Evolutionary conservation across 345 rosid genomes (phyloP).

Genomic region (Crucihimalaya himalaica): DNA sequence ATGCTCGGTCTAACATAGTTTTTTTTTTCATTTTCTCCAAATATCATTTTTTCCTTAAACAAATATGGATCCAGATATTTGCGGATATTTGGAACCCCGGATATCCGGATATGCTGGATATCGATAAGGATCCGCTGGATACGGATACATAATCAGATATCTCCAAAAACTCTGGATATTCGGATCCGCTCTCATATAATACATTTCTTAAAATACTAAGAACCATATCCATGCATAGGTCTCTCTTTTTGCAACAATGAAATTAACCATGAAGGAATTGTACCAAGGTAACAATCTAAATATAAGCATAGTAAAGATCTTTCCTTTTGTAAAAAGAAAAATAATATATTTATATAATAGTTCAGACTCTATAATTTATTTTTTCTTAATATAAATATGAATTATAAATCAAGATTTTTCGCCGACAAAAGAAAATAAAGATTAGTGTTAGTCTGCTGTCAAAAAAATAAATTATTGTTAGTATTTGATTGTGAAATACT

Average conservation of each 20-base stretch:
- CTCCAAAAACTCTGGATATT: too few species aligned
- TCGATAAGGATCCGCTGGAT: too few species aligned
- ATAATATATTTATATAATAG: background rate
- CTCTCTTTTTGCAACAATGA: background rate
- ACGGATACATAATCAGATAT: too few species aligned
- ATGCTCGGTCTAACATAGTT: too few species aligned
- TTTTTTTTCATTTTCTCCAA: too few species aligned
- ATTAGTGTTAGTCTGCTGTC: background rate
- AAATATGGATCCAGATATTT: too few species aligned
- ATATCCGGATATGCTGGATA: too few species aligned
- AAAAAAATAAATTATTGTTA: too few species aligned
- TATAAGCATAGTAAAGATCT: background rate
- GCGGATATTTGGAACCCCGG: too few species aligned
- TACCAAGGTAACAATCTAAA: background rate
- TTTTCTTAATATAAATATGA: background rate
- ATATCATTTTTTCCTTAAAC: too few species aligned
- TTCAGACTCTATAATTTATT: background rate
- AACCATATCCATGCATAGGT: background rate
- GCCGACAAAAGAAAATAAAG: background rate
- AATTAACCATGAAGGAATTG: background rate
- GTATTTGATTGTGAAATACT: background rate
- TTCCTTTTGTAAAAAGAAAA: too few species aligned
- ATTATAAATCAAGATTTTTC: background rate
- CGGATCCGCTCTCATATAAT: too few species aligned
- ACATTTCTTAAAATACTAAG: background rate